Conservation (phyloP, 208 protist species). For the Leishmania guyanensis region DNA sequence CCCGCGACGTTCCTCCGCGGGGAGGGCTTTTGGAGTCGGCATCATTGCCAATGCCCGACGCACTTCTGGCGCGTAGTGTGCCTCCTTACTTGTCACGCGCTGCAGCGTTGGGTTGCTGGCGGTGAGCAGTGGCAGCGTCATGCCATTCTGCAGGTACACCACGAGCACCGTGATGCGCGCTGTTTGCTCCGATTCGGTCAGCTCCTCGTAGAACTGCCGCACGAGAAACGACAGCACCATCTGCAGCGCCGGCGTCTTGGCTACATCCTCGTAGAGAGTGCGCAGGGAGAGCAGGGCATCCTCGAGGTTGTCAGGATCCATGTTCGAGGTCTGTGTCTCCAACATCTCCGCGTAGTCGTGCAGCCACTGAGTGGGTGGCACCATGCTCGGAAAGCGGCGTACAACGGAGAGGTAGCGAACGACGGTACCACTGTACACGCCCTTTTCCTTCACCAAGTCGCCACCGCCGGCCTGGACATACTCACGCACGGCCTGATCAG, state of each 20-base stretch:
- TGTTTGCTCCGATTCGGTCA: constrained; percentile 38
- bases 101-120: constrained; percentile 32
- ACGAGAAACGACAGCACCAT: constrained; percentile 51
- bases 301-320: constrained; percentile 41
- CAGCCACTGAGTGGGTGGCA: constrained; percentile 60
- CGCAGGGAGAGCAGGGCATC: constrained; percentile 67
- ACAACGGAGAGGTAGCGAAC: constrained; percentile 67
- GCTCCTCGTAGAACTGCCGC: constrained; percentile 22
- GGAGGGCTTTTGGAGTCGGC: constrained; percentile 36
- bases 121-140: constrained; percentile 61
- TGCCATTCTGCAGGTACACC: constrained; percentile 72
- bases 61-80: constrained; percentile 42
- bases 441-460: constrained; percentile 41
- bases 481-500: constrained; percentile 40
- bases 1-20: constrained; percentile 25
- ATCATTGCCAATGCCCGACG: constrained; percentile 63
- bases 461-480: constrained; percentile 59
- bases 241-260: constrained; percentile 62
- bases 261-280: constrained; percentile 56
- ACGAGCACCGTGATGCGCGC: constrained; percentile 74
- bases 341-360: constrained; percentile 44
- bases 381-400: constrained; percentile 40
- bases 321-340: not conserved
- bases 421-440: constrained; percentile 30
- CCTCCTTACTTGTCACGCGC: constrained; percentile 32